Evolutionary conservation across 345 rosid species (phyloP).

Genomic region (Eucalyptus grandis): DNA sequence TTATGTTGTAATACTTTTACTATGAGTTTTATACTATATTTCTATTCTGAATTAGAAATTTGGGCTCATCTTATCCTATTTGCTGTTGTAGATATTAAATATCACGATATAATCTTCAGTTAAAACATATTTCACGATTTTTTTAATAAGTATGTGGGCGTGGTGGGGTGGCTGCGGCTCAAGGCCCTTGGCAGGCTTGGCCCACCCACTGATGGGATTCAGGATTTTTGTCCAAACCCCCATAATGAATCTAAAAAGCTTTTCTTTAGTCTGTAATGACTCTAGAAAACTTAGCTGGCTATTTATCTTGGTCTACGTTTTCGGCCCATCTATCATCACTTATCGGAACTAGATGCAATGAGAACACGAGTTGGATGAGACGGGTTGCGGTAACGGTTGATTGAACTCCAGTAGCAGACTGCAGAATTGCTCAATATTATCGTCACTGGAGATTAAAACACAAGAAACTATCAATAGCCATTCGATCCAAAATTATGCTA

Average conservation of each 20-base stretch:
- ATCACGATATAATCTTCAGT: not conserved
- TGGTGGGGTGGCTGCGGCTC: not conserved
- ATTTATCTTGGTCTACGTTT: not conserved
- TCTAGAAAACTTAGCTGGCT: not conserved
- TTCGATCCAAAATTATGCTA: not conserved
- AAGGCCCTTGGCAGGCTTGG: not conserved
- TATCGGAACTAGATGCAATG: not conserved
- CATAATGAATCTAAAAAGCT: no score
- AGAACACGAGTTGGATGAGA: not conserved
- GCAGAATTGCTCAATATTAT: not conserved
- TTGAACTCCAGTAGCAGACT: not conserved
- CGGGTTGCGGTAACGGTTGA: not conserved
- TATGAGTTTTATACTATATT: not conserved
- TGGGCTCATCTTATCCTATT: not conserved
- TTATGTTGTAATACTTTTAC: not conserved
- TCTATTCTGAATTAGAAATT: not conserved
- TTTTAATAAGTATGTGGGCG: not conserved
- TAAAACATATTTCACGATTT: not conserved
- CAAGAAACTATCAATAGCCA: not conserved
- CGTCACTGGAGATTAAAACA: not conserved
- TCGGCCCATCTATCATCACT: not conserved
- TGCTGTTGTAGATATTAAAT: not conserved
- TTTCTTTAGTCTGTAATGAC: no score
- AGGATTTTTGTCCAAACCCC: not conserved
- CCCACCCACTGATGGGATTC: not conserved